Percentiles rank a stretch among this genome's conserved stretches.
Evolutionary conservation across 2,329 filamentous ascomycete species (phyloP).

Genomic region (Talaromyces islandicus): DNA sequence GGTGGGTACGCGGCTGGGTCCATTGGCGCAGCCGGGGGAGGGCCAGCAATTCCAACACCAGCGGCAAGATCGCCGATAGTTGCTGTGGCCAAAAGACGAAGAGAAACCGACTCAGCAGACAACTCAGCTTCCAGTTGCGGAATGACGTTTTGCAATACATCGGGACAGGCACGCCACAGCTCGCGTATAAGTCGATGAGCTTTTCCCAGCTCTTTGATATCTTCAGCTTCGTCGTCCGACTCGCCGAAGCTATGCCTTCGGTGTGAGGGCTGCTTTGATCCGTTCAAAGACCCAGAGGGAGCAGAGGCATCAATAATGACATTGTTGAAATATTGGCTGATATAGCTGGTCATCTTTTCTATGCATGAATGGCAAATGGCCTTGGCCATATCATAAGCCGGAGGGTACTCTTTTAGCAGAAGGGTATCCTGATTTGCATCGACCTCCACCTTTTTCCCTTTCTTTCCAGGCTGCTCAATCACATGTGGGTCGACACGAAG

Average conservation of each 20-base stretch:
- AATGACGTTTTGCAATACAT: slow-evolving; percentile 85
- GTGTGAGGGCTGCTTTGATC: slow-evolving; percentile 34
- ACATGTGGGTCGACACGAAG: slow-evolving; percentile 71
- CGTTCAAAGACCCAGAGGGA: slow-evolving; percentile 49
- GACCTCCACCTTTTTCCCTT: slow-evolving; percentile 49
- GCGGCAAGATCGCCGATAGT: slow-evolving; percentile 93
- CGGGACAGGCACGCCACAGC: slow-evolving; percentile 85
- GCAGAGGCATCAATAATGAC: slow-evolving; percentile 84
- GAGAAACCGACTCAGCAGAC: slow-evolving; percentile 77
- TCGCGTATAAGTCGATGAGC: slow-evolving; percentile 86
- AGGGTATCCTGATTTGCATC: slow-evolving; percentile 78
- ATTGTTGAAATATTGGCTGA: slow-evolving; percentile 95
- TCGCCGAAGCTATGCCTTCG: slow-evolving; percentile 51
- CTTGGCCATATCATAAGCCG: slow-evolving; percentile 95
- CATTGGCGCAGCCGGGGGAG: slow-evolving; percentile 64
- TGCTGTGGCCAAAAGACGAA: slow-evolving; percentile 84
- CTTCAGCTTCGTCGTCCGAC: slow-evolving; percentile 67
- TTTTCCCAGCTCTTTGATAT: slow-evolving; percentile 81
- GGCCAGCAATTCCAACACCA: slow-evolving; percentile 85
- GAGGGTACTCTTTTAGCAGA: slow-evolving; percentile 78
- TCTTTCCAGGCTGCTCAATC: slow-evolving; percentile 48
- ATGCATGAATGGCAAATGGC: slow-evolving; percentile 82
- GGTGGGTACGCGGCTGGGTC: slow-evolving; percentile 84
- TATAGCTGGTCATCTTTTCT: slow-evolving; percentile 90
- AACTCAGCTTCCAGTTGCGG: slow-evolving; percentile 90